Conservation (phyloP, 2,329 filamentous ascomycete species). For the Penicillium sclerotigenum region DNA sequence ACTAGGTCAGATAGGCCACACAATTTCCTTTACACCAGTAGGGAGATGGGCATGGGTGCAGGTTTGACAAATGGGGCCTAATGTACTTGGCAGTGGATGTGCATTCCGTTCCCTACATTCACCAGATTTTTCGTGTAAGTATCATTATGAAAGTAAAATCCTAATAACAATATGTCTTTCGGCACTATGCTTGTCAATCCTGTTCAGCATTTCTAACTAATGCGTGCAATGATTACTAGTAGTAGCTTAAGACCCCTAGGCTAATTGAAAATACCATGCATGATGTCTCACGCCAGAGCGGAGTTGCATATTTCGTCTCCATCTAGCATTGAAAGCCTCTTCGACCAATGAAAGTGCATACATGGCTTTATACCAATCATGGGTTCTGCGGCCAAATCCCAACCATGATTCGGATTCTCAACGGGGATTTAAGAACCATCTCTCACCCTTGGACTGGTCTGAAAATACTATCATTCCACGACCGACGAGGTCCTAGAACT, state of each 20-base stretch:
- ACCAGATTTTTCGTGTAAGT: not conserved
- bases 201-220: not conserved
- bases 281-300: not conserved
- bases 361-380: not conserved
- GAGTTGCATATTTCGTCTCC: too few relatives aligned
- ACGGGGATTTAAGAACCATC: not conserved
- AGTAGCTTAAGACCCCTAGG: not conserved
- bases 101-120: not conserved
- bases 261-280: not conserved
- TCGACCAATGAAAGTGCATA: not conserved
- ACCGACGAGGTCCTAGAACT: not conserved
- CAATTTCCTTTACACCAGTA: not conserved
- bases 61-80: not conserved
- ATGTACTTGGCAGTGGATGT: not conserved
- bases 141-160: not conserved
- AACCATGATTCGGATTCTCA: not conserved
- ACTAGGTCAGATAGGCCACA: not conserved
- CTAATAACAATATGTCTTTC: not conserved
- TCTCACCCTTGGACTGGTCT: not conserved
- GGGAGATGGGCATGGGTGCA: not conserved
- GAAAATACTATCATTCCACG: not conserved
- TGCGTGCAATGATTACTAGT: not conserved
- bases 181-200: not conserved
- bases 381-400: not conserved
- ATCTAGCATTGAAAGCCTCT: too few relatives aligned